phyloP scores from a whole-genome alignment of 345 rosid genomes.

The Acer saccharum region DNA sequence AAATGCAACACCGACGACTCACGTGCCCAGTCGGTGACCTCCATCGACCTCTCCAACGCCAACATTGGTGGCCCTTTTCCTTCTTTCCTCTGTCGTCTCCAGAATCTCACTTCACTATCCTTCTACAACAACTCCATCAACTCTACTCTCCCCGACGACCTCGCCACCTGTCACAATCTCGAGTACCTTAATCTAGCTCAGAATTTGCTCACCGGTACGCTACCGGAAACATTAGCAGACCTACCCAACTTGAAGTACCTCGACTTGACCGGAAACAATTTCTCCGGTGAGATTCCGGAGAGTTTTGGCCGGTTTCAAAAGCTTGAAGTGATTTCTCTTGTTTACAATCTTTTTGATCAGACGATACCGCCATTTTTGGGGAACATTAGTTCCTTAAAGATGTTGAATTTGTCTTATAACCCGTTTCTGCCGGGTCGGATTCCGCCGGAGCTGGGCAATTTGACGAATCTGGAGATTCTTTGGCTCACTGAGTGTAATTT shows the following conservation, averaged over 20 bases:
- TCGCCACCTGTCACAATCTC: slow-evolving; percentile 62
- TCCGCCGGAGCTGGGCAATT: slow-evolving; percentile 87
- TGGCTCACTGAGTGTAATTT: slow-evolving; percentile 91
- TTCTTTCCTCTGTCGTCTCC: slow-evolving; percentile 64
- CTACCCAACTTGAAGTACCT: slow-evolving; percentile 55
- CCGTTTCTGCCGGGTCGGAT: slow-evolving; percentile 76
- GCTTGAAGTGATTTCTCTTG: slow-evolving; percentile 83
- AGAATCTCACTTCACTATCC: slow-evolving; percentile 52
- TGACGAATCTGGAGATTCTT: slow-evolving; percentile 74
- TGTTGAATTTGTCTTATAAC: slow-evolving; percentile 86
- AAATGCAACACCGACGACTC: slow-evolving; percentile 34
- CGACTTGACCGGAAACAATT: slow-evolving; percentile 80
- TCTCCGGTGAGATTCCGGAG: slow-evolving; percentile 85
- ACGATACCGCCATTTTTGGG: slow-evolving; percentile 66
- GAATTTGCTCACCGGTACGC: slow-evolving; percentile 75
- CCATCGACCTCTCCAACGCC: slow-evolving; percentile 61
- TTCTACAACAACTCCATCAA: slow-evolving; percentile 64
- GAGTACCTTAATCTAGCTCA: slow-evolving; percentile 73
- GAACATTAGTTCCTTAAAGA: slow-evolving; percentile 60
- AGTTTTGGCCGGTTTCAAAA: slow-evolving; percentile 62
- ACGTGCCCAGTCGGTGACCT: slow-evolving; percentile 47
- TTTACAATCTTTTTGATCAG: slow-evolving; percentile 77
- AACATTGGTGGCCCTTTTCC: slow-evolving; percentile 82
- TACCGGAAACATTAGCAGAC: slow-evolving; percentile 57
- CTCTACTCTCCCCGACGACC: slow-evolving; percentile 61